Evolutionary conservation across 768 basidiomycete genomes (phyloP), one percentile per base, ranked within the genome.

Genomic region (Boletales sp.): DNA sequence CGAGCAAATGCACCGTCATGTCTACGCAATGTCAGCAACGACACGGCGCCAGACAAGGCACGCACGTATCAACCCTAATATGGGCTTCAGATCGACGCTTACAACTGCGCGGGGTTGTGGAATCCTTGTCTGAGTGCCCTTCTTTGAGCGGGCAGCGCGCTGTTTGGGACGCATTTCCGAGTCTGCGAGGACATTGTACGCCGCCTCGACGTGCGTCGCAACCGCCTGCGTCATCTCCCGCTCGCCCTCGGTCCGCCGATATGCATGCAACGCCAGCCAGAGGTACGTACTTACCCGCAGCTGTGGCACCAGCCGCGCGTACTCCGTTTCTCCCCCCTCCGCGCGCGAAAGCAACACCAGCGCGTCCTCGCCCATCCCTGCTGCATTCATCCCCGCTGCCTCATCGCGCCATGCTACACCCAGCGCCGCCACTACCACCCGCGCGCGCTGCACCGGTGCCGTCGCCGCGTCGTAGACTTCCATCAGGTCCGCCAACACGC

Each of bases 201-300:
- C 86, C 13, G 76, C 68, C 11, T 78, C 80, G 1, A 79, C 71
- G 42, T 83, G 80, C n/a, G 68, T 59, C 8, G 76, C 67, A 37
- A 89, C 74, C 2, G 74, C 58, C 0, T 65, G 48, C 47, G 69
- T 73, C 60, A 80, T 76, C 19, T 77, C 66, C 13, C 43, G 40
- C 11, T 59, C 62, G 1, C 67, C 52, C 47, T 78, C 73, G 9
- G 64, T 69, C 6, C 69, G 72, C 13, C 81, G 78, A 65, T 93
- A 89, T 0, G 81, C 76, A 58, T 88, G 83, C 17, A 94, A 69
- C 0, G 84, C 82, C 40, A 81, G 69, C 83, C 85, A 87, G 21
- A 94, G 72, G 58, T 87, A 80, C 0, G 76, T 71, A 1, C 75
- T 67, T 2, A 80, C 74, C 27, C 70, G 74, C 57, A 84, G 82